Base-by-base conservation (phyloP, 495 filamentous ascomycete species). In the Choiromyces venosus region DNA sequence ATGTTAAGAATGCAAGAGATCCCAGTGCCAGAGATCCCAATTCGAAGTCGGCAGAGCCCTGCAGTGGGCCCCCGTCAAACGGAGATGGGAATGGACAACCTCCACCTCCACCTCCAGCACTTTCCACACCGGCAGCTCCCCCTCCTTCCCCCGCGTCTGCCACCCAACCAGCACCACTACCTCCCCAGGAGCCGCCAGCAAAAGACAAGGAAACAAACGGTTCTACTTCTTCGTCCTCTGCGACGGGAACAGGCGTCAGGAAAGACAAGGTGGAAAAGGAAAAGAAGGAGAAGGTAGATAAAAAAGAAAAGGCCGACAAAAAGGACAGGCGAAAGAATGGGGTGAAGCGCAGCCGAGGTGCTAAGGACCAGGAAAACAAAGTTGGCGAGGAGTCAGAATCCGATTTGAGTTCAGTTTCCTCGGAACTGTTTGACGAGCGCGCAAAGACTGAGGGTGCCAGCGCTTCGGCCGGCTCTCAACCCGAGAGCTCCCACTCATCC, bases 1-100 rank as follows among this genome's bases (percentile, higher is more conserved):
- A 83, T 37, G 82, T 85, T 37, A 82, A 80, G 65, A 76, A 76
- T 44, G 83, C 84, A 56, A 82, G 81, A 71, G 83, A 77, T 39
- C 74, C 74, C 37, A 76, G 74, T 44, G 83, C 84, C 46, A 82
- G 81, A 71, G 83, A 77, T 46, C 75, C 75, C 37, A 77, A 77
- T 37, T 74, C 75, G 78, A 74, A 73, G 79, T 72, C 79, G 36
- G 68, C 69, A 64, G 73, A 74, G 36, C 69, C 77, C 65, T 74
- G 65, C 18, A 70, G 61, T 37, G 52, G 52, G 25, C 52, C 25
- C 25, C 69, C 73, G 46, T 21, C 66, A 33, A 77, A 77, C 61
- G 75, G 75, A 61, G 75, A 69, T 69, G 73, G 75, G 69, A 61
- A 61, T 33, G 52, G 52, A 14, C 52, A 61, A 33, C 52, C 52